These are phyloP conservation scores for Lentithecium fluviatile DNA, from an alignment of 495 filamentous ascomycete species.

Conservation along the genomic window DNA sequence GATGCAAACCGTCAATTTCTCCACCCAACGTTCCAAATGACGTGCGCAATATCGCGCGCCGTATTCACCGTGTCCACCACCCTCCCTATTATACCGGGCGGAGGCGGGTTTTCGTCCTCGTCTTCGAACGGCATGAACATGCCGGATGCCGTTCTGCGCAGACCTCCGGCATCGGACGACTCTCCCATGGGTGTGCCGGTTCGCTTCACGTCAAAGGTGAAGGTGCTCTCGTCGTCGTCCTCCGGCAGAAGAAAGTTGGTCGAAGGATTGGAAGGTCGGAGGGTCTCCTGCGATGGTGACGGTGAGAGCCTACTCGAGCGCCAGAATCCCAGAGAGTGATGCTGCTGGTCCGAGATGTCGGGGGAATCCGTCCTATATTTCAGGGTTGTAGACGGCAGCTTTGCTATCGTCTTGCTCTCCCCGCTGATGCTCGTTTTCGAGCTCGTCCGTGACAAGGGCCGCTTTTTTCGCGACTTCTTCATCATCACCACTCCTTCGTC, in stretches of 20 bases:
- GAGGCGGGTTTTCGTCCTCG: conserved; percentile 60
- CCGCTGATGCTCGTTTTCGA: conserved; percentile 53
- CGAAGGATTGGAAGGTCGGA: conserved; percentile 68
- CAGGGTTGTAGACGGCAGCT: conserved; percentile 85
- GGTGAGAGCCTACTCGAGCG: conserved; percentile 54
- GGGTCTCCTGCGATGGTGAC: conserved; percentile 73
- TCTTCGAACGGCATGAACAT: conserved; percentile 86
- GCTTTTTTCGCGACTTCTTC: conserved; percentile 52
- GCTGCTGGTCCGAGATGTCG: conserved; percentile 54
- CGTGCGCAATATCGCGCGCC: conserved; percentile 90
- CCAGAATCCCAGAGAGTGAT: conserved; percentile 38
- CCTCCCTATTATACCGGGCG: conserved; percentile 67
- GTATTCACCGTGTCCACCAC: conserved; percentile 96
- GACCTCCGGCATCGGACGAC: conserved; percentile 39
- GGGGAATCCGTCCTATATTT: conserved; percentile 85
- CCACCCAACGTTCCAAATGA: conserved; percentile 99
- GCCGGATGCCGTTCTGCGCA: conserved; percentile 72
- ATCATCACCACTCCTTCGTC: conserved; percentile 89
- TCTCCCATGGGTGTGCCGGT: not conserved
- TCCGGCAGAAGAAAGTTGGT: conserved; percentile 63
- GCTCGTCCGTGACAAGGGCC: conserved; percentile 45
- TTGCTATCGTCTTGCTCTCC: conserved; percentile 90
- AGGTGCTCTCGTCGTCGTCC: conserved; percentile 47
- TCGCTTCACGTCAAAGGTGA: conserved; percentile 48
- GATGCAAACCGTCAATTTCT: conserved; percentile 41